Conservation (phyloP, 2,329 filamentous ascomycete species). For the Neofusicoccum sp. region DNA sequence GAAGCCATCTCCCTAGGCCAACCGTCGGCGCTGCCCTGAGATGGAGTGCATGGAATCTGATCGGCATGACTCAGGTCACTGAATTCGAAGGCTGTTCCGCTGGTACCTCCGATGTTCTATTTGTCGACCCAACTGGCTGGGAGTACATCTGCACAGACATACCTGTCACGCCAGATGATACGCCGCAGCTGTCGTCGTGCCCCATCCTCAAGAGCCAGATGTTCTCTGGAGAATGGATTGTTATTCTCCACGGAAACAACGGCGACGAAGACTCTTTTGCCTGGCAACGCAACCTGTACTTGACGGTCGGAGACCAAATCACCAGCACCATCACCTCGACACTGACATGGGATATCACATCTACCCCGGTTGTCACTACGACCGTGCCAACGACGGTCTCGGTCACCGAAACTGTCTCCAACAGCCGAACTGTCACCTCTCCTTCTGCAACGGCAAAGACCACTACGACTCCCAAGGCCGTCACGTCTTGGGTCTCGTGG, state of each 20-base stretch:
- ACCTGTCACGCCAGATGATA: conserved; percentile 39
- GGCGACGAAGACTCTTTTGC: conserved; percentile 44
- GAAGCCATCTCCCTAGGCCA: no score
- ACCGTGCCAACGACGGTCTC: conserved; percentile 28
- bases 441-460: conserved; percentile 35
- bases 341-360: conserved; percentile 32
- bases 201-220: conserved; percentile 44
- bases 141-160: conserved; percentile 44
- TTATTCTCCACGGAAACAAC: conserved; percentile 47
- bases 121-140: conserved; percentile 42
- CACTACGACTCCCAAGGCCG: conserved; percentile 31
- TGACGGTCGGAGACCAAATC: conserved; percentile 30
- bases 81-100: conserved; percentile 45
- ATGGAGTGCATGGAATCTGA: no score
- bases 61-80: conserved; percentile 32
- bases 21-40: no score
- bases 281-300: conserved; percentile 43
- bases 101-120: conserved; percentile 41
- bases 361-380: conserved; percentile 27
- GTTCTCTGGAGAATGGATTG: conserved; percentile 44
- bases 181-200: conserved; percentile 41
- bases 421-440: conserved; percentile 31
- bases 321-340: conserved; percentile 34
- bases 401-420: conserved; percentile 28
- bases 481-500: conserved; percentile 30